phyloP scores from a whole-genome alignment of 2,329 filamentous ascomycete genomes.

The Dactylonectria estremocensis region DNA sequence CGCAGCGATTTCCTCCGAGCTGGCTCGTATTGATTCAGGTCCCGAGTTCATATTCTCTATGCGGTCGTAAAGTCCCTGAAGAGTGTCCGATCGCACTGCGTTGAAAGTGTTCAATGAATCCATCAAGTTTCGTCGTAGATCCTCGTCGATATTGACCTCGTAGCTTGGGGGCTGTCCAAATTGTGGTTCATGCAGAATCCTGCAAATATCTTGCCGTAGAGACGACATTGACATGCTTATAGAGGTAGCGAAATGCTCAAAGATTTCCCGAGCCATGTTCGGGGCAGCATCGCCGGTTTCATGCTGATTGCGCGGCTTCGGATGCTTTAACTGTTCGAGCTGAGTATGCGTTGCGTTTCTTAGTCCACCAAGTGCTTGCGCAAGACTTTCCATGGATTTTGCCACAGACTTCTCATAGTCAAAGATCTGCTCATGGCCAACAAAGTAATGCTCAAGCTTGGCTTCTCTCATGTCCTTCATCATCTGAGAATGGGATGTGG shows the following conservation, averaged over 20 bases:
- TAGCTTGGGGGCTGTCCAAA: conserved; percentile 57
- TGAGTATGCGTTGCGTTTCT: conserved; percentile 92
- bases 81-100: conserved; percentile 89
- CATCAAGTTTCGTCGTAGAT: conserved; percentile 89
- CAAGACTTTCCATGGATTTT: conserved; percentile 86
- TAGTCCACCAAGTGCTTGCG: conserved; percentile 91
- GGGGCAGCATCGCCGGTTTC: rapidly evolving
- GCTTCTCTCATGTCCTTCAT: conserved; percentile 86
- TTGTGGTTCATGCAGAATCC: conserved; percentile 44
- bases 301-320: not conserved
- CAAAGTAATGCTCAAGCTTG: conserved; percentile 88
- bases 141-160: conserved; percentile 73
- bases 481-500: conserved; percentile 76
- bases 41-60: conserved; percentile 74
- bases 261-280: conserved; percentile 30
- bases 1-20: conserved; percentile 94
- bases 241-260: conserved; percentile 37
- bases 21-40: conserved; percentile 78
- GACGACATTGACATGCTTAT: conserved; percentile 39
- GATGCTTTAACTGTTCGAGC: conserved; percentile 79
- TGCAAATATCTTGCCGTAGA: conserved; percentile 32
- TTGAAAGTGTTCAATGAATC: conserved; percentile 89
- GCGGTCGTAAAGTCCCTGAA: conserved; percentile 84
- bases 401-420: conserved; percentile 83
- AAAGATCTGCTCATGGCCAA: conserved; percentile 86